Base-by-base conservation (phyloP, 345 rosid genomes). In the Lumnitzera littorea region DNA sequence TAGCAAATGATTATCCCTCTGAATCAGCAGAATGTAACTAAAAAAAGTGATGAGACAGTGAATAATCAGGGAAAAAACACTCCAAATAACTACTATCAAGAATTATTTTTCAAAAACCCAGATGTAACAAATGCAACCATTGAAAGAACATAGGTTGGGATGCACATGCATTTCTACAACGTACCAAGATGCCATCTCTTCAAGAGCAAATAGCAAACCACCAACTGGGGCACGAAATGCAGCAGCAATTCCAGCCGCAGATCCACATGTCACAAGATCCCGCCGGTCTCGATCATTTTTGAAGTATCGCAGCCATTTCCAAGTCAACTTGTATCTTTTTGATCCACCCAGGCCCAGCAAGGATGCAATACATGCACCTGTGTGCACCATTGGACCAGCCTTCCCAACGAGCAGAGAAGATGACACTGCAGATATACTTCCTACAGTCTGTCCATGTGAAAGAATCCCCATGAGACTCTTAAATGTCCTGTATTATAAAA, bases 181-280 rank as follows among this genome's bases (percentile, higher is more conserved):
- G 58, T 83, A 89, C 99, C 97, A 92, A 67, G 97, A 89, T 17
- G 97, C 81, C 96, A 89, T 89, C 79, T 89, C 99, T 74, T 92
- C 97, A 56, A 92, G 81, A 16, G 97, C 83, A 57, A 92, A 92
- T 58, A 92, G 73, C 69, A 87, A 80, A 55, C 99, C 99, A 55
- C 97, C 97, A 24, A 92, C 96, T 0, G 96, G 99, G 57, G 97
- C 88, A 62, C 96, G 90, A 63, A 92, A 92, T 2, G 97, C 80
- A 15, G 90, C 90, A 60, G 97, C 90, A 25, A 92, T 92, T 69
- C 99, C 99, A 67, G 97, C 97, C 63, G 99, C 97, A 14, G 97
- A 77, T 51, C 97, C 99, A 58, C 96, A 94, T 24, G 99, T 87
- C 15, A 89, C 91, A 67, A 94, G 88, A 72, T 94, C 99, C 65